Percentiles rank a stretch among this genome's conserved stretches.
Conservation (phyloP, 2,329 filamentous ascomycete genomes). For the Colletotrichum liriopes region DNA sequence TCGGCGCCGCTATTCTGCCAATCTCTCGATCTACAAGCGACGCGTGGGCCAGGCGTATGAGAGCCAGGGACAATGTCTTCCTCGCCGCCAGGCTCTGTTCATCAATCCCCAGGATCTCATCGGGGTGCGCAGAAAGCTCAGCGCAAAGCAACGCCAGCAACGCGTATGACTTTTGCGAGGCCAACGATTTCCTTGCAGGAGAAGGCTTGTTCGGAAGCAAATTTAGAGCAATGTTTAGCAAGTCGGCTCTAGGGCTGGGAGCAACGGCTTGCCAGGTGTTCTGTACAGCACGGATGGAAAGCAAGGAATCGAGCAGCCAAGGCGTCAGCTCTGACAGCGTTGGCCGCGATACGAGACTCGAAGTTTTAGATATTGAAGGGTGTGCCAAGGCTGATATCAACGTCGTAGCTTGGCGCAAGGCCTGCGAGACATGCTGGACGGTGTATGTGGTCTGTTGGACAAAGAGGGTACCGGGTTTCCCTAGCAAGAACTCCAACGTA, state of each 20-base stretch:
- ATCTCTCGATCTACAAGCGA: slow-evolving; percentile 52
- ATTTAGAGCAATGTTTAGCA: slow-evolving; percentile 25
- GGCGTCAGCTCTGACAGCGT: slow-evolving; percentile 59
- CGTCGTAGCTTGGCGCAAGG: slow-evolving; percentile 62
- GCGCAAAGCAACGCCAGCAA: slow-evolving; percentile 60
- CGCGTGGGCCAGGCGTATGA: slow-evolving; percentile 56
- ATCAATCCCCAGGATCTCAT: slow-evolving; percentile 50
- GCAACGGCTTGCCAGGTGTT: slow-evolving; percentile 53
- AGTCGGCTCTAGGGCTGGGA: slow-evolving; percentile 30
- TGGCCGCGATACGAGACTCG: slow-evolving; percentile 51
- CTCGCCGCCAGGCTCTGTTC: slow-evolving; percentile 50
- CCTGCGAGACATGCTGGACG: slow-evolving; percentile 59
- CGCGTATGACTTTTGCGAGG: slow-evolving; percentile 56
- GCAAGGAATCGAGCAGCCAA: slow-evolving; percentile 67
- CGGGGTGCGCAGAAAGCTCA: slow-evolving; percentile 55
- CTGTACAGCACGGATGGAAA: slow-evolving; percentile 59
- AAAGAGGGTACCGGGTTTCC: slow-evolving; percentile 40
- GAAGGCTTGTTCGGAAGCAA: slow-evolving; percentile 27
- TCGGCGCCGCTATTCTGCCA: slow-evolving; percentile 59
- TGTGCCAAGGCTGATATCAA: slow-evolving; percentile 62
- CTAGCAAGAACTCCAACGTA: slow-evolving; percentile 56
- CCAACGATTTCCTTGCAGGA: slow-evolving; percentile 20
- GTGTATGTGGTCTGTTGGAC: slow-evolving; percentile 56
- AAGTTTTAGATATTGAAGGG: slow-evolving; percentile 54
- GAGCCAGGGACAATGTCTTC: slow-evolving; percentile 55